A percentile compares a stretch with the other conserved stretches of the same genome.
These are phyloP conservation scores for Trichoderma sp. DNA, from an alignment of 2,329 filamentous ascomycete genomes.

Conservation along the genomic window DNA sequence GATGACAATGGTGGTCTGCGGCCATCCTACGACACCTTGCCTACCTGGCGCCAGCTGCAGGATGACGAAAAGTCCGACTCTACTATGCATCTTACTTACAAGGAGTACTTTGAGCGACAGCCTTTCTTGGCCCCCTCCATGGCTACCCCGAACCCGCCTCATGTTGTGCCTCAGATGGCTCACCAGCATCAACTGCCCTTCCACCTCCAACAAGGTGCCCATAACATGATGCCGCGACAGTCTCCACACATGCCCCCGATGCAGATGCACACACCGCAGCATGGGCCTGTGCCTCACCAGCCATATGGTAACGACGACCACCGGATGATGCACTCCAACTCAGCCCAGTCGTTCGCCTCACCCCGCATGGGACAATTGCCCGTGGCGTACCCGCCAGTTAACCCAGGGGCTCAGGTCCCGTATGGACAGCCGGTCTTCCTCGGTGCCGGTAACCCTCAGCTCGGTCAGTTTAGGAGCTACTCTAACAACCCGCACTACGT, in stretches of 20 bases:
- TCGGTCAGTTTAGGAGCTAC: constrained; percentile 67
- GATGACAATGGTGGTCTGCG: constrained; percentile 78
- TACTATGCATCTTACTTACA: constrained; percentile 66
- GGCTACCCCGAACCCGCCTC: constrained; percentile 66
- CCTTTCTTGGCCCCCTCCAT: constrained; percentile 56
- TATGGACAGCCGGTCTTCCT: constrained; percentile 73
- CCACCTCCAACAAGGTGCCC: constrained; percentile 74
- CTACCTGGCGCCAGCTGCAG: constrained; percentile 74
- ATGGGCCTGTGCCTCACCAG: constrained; percentile 62
- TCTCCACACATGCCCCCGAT: constrained; percentile 76
- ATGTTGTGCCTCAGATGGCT: constrained; percentile 69
- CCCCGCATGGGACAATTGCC: constrained; percentile 71
- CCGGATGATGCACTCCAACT: constrained; percentile 84
- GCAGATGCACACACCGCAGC: constrained; percentile 72
- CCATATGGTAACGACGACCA: constrained; percentile 77
- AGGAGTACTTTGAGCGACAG: constrained; percentile 73
- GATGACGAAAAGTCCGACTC: constrained; percentile 69
- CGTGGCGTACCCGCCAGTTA: constrained; percentile 68
- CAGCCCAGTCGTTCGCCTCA: constrained; percentile 80
- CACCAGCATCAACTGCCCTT: constrained; percentile 83
- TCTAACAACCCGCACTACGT: constrained; percentile 71
- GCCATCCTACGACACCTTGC: constrained; percentile 77
- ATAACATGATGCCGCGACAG: constrained; percentile 64
- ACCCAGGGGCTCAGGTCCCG: constrained; percentile 65
- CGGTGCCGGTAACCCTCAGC: constrained; percentile 66